Evolutionary conservation across 75 land plant genomes (phyloP), one percentile per base, ranked within the genome.

Genomic region (Isoetes taiwanensis): DNA sequence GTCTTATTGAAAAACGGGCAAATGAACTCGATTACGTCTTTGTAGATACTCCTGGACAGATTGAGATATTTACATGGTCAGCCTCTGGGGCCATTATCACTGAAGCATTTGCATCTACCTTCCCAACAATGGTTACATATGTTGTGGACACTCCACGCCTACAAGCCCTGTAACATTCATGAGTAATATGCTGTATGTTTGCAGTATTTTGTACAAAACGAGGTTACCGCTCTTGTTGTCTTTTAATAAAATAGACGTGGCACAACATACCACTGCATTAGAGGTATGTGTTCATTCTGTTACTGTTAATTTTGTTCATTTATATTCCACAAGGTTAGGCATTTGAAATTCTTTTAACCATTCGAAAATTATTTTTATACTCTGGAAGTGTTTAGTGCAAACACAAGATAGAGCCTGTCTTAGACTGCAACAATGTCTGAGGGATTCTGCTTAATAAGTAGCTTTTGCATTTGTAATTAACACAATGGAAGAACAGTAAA

Each of bases 151-250:
- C 99, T 3, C 96, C 99, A 32, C 90, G 99, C 20, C 99, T 21
- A 67, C 78, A 27, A 94, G 64, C 32, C 99, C 99, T 26, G 66
- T 64, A 4, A 94, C 96, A 10, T 94, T 94, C 63, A 94, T 94
- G 99, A 94, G 99, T 78, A 94, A 94, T 63, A 94, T 94, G 99
- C 78, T 94, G 8, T 94, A 88, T 68, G 99, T 96, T 23, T 94
- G 99, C 61, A 83, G 91, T 41, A 94, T 94, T 34, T 78, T 94
- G 2, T 94, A 94, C 73, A 94, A 89, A 71, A 85, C 86, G 19
- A 72, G 86, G 16, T 59, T 94, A 39, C 99, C 99, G 41, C 57
- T 94, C 23, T 57, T 94, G 17, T 50, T 94, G 54, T 71, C 72
- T 25, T 94, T 94, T 63, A 94, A 94, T 75, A 94, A 94, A 64